Conservation (phyloP, 768 basidiomycete genomes). For the Pisolithus marmoratus region DNA sequence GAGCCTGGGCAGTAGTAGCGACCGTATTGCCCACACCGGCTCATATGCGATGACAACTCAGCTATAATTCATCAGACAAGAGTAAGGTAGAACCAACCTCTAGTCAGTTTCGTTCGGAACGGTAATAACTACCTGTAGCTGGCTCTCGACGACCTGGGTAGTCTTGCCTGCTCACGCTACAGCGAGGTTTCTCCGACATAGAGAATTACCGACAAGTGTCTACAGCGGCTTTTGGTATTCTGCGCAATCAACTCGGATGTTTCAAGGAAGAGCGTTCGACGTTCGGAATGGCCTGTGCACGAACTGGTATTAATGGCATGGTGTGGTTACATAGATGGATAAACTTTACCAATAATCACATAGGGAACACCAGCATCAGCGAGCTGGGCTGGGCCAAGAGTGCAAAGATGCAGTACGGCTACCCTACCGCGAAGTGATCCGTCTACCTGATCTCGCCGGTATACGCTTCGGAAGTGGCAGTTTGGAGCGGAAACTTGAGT, state of each 20-base stretch:
- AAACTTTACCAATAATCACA: slow-evolving; percentile 85
- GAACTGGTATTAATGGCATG: background rate
- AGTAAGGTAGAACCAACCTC: slow-evolving; percentile 49
- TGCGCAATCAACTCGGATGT: slow-evolving; percentile 73
- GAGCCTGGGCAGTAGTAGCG: slow-evolving; percentile 87
- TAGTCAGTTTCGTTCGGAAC: slow-evolving; percentile 63
- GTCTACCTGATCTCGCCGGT: slow-evolving; percentile 92
- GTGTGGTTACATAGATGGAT: background rate
- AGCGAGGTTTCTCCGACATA: slow-evolving; percentile 94
- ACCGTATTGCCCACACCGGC: slow-evolving; percentile 99
- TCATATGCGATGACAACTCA: slow-evolving; percentile 94
- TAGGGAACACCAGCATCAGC: slow-evolving; percentile 82
- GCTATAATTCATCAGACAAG: slow-evolving; percentile 32
- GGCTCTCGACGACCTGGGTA: slow-evolving; percentile 69
- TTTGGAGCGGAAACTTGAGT: slow-evolving; percentile 92
- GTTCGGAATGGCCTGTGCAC: slow-evolving; percentile 84
- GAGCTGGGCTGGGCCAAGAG: slow-evolving; percentile 70
- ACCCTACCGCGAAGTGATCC: background rate
- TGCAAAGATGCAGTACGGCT: background rate
- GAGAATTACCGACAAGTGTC: slow-evolving; percentile 80
- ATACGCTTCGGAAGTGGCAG: slow-evolving; percentile 86
- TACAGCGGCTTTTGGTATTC: slow-evolving; percentile 80
- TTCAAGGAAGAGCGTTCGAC: slow-evolving; percentile 89
- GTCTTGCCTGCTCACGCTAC: slow-evolving; percentile 81
- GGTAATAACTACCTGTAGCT: slow-evolving; percentile 71